phyloP scores from a whole-genome alignment of 2,329 filamentous ascomycete species.

The Pyrenochaeta sp. region DNA sequence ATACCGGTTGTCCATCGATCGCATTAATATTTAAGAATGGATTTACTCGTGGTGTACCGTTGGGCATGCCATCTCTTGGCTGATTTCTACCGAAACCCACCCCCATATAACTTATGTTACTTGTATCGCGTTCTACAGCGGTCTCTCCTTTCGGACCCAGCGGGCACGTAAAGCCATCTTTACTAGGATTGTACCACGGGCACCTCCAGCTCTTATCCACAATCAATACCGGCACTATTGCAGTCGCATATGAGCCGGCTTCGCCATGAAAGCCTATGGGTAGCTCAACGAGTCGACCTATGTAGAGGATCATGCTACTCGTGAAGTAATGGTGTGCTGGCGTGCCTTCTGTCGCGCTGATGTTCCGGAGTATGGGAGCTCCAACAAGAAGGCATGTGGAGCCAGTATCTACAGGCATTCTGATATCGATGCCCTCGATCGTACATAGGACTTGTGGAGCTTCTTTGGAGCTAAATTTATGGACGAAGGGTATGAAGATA shows the following conservation, averaged over 20 bases:
- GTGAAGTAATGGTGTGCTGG: constrained; percentile 45
- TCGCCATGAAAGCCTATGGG: constrained; percentile 38
- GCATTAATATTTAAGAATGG: constrained; percentile 46
- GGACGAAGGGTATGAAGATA: constrained; percentile 45
- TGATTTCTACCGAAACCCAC: constrained; percentile 47
- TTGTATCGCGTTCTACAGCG: constrained; percentile 34
- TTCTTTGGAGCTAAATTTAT: constrained; percentile 36
- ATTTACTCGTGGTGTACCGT: constrained; percentile 40
- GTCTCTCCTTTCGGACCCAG: constrained; percentile 35
- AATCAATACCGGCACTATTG: constrained; percentile 40
- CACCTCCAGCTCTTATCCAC: constrained; percentile 46
- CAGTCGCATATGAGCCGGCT: constrained; percentile 27
- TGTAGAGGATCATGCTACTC: constrained; percentile 47
- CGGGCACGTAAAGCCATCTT: constrained; percentile 40
- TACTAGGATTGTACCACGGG: constrained; percentile 45
- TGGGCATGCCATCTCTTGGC: constrained; percentile 38
- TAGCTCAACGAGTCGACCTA: constrained; percentile 40
- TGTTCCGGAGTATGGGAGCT: constrained; percentile 39
- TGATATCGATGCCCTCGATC: constrained; percentile 35
- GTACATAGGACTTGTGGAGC: constrained; percentile 39
- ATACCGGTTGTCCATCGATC: constrained; percentile 31
- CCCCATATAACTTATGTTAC: constrained; percentile 48
- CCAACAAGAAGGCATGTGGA: constrained; percentile 47
- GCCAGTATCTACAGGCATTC: constrained; percentile 47
- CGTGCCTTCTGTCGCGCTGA: constrained; percentile 31